Conservation (phyloP, 306 rosid species). For the Alnus glutinosa region DNA sequence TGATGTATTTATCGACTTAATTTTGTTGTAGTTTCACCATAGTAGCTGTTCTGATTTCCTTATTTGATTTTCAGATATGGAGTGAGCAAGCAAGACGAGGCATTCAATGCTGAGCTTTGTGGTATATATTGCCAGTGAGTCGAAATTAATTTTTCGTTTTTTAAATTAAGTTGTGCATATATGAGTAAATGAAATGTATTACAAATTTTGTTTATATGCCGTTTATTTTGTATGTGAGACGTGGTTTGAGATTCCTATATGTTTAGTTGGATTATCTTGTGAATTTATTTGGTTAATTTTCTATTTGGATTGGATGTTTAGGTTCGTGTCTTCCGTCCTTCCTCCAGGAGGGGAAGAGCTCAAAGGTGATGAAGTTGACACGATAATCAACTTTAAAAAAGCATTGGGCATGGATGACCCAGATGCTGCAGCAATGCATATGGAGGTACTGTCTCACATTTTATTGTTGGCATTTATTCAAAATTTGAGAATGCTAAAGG, state of each 20-base stretch:
- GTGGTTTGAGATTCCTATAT: not conserved
- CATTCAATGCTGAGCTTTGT: conserved; percentile 80
- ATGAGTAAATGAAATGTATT: not conserved
- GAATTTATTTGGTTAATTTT: conserved; percentile 22
- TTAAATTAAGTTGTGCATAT: not conserved
- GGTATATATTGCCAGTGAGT: conserved; percentile 75
- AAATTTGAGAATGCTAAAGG: conserved; percentile 20
- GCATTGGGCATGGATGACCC: conserved; percentile 95
- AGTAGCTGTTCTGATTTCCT: conserved; percentile 2
- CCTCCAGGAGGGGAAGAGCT: conserved; percentile 87
- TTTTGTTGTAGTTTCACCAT: not conserved
- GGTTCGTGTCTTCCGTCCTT: conserved; percentile 78
- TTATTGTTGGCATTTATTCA: conserved; percentile 3
- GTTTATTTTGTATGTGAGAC: not conserved
- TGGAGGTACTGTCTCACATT: conserved; percentile 62
- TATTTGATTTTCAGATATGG: conserved; percentile 56
- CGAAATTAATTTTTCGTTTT: not conserved
- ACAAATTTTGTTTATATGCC: conserved; percentile 6
- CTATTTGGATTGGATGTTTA: conserved; percentile 20
- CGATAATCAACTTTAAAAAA: conserved; percentile 66
- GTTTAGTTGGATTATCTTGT: conserved; percentile 1
- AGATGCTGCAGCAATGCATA: conserved; percentile 95
- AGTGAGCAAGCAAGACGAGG: conserved; percentile 87
- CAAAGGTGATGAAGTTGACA: conserved; percentile 77
- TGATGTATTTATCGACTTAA: not conserved